Evolutionary conservation across 2,329 filamentous ascomycete species (phyloP).

Genomic region (Venturia carpophila): DNA sequence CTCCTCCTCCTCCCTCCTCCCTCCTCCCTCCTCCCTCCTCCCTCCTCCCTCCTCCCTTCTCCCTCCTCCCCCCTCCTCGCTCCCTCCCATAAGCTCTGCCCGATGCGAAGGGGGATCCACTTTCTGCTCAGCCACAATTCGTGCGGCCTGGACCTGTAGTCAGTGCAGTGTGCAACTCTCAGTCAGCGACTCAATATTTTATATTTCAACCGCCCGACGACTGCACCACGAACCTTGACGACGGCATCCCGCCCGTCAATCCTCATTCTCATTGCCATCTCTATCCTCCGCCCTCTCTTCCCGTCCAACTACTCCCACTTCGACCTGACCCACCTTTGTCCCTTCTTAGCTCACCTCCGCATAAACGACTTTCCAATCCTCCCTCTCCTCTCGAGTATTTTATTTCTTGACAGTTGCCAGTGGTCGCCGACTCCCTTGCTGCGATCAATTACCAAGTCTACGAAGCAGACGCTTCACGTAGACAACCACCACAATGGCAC

Average conservation of each 20-base stretch:
- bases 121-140: neutral
- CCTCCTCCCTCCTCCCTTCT: no score
- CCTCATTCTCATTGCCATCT: neutral
- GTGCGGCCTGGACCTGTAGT: neutral
- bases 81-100: neutral
- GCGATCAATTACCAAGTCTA: neutral
- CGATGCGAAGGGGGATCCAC: neutral
- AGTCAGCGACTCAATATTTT: neutral
- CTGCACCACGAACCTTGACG: neutral
- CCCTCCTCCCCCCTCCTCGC: no score
- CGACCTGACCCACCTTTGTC: neutral
- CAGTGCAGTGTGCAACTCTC: neutral
- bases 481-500: slow-evolving; percentile 28
- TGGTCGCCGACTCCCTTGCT: neutral
- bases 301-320: neutral
- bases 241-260: neutral
- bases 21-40: no score
- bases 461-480: slow-evolving; percentile 20
- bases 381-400: neutral
- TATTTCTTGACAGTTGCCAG: neutral
- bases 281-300: neutral
- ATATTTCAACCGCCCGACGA: neutral
- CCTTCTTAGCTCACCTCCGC: neutral
- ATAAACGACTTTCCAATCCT: neutral
- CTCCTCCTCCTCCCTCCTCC: no score